Evolutionary conservation across 2,329 filamentous ascomycete genomes (phyloP), one percentile per base, ranked within the genome.

Genomic region (Ophiostoma angusticollis): DNA sequence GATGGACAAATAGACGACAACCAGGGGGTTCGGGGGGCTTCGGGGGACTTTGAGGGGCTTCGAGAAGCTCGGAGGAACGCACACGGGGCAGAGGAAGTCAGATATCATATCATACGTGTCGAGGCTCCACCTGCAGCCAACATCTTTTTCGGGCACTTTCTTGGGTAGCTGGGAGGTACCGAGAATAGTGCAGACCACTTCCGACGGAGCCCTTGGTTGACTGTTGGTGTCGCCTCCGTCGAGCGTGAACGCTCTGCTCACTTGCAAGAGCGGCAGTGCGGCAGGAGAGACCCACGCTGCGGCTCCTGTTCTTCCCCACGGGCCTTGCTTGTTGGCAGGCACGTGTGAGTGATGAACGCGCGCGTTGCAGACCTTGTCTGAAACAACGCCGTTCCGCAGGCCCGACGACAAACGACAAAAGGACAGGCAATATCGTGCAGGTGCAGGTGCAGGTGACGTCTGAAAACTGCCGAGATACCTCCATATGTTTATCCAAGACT

Each of bases 391-490:
- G 35, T 49, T 58, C 54, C 53, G 55, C 50, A 57, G 46, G 53
- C 40, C 54, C 52, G 54, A 53, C 35, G 40, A 44, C 12, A 13
- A 41, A 41, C n/a, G n/a, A n/a, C n/a, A n/a, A n/a, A n/a, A n/a
- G n/a, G 43, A 40, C 35, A 37, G 45, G 45, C 42, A 50, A 51
- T 52, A 50, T 56, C 49, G 37, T 38, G 29, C 31, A 37, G 30
- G 25, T 29, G 24, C 29, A 29, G 4, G 16, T 28, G n/a, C n/a
- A n/a, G n/a, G n/a, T n/a, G n/a, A n/a, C n/a, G n/a, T 44, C 13
- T 34, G 44, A 42, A 51, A 56, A 53, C 50, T 56, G 54, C 54
- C 53, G 54, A 52, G 46, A 49, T 45, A 46, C 13, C 12, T 36
- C 35, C 17, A 32, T 28, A n/a, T 13, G n/a, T 37, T 42, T 42